Base-by-base conservation (phyloP, 2,329 filamentous ascomycete species). In the Cercospora sp. region DNA sequence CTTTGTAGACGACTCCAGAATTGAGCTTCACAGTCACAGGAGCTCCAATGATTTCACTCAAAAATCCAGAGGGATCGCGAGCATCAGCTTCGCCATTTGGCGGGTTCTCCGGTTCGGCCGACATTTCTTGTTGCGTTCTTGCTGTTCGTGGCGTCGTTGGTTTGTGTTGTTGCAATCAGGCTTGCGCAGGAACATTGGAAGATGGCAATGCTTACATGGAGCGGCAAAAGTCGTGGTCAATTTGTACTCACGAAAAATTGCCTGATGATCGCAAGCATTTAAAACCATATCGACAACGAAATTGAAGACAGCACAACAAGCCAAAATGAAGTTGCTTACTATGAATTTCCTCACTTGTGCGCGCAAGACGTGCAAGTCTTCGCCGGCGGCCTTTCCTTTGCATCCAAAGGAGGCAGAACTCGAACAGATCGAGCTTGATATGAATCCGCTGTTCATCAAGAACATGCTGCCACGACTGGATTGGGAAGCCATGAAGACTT, bases 1-100 rank as follows among this genome's bases (percentile, higher is more conserved):
- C 95, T 87, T 95, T 97, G 86, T 97, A 99, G 71, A 98, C 90
- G 69, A 97, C 93, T 65, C 95, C 95, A n/a, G 94, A 97, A 83
- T 99, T 99, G 74, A 99, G 87, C 84, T 98, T 98, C 73, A 99
- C 94, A 1, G 93, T 96, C 73, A 99, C 95, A 43, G 93, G 89
- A 72, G 93, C 92, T 69, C 94, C 94, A 77, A 97, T 97, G 79
- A 99, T 97, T 79, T 97, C 93, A 80, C 91, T 89, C 68, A 99
- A 85, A 81, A 99, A 99, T 73, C 91, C 90, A 12, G 94, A 97
- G 3, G 95, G 95, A 80, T 99, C 95, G 80, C 93, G 94, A 71
- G 92, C 91, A 81, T 95, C 92, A 18, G 67, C 69, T 24, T 64
- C 67, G 57, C 65, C 67, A 26, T 68, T 70, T 3, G 70, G 62